Evolutionary conservation across 169 alveolate genomes (phyloP).

Genomic region (Cryptosporidium meleagridis): DNA sequence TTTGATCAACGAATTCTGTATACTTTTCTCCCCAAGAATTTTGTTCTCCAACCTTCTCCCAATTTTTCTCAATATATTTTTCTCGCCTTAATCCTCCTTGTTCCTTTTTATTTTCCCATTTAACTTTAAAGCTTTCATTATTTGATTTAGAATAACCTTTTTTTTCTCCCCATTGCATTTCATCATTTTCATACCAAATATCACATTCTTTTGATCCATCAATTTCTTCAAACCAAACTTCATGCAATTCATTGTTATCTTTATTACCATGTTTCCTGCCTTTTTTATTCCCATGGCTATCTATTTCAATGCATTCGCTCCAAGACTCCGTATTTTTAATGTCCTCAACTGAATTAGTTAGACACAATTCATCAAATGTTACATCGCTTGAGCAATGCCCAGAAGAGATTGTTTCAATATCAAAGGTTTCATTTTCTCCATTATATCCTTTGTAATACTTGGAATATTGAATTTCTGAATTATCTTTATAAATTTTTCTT

Average conservation of each 20-base stretch:
- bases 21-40: constrained; percentile 58
- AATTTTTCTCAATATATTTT: constrained; percentile 15
- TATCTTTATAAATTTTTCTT: neutral
- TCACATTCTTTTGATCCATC: constrained; percentile 70
- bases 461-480: constrained; percentile 13
- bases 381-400: neutral
- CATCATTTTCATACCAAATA: constrained; percentile 33
- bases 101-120: constrained; percentile 30
- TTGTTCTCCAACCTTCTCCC: constrained; percentile 71
- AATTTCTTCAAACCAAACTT: constrained; percentile 66
- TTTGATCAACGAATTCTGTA: neutral
- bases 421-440: neutral
- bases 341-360: neutral
- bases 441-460: constrained; percentile 2
- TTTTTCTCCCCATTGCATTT: constrained; percentile 65
- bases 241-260: constrained; percentile 15
- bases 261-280: constrained; percentile 41
- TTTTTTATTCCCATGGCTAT: constrained; percentile 36
- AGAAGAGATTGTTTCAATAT: neutral
- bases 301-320: constrained; percentile 32
- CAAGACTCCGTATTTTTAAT: neutral
- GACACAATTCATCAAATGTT: neutral
- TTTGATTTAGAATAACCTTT: constrained; percentile 47
- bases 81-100: neutral
- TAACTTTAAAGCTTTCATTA: constrained; percentile 45